Conservation (phyloP, 306 rosid species). For the Citrullus mucosospermus region DNA sequence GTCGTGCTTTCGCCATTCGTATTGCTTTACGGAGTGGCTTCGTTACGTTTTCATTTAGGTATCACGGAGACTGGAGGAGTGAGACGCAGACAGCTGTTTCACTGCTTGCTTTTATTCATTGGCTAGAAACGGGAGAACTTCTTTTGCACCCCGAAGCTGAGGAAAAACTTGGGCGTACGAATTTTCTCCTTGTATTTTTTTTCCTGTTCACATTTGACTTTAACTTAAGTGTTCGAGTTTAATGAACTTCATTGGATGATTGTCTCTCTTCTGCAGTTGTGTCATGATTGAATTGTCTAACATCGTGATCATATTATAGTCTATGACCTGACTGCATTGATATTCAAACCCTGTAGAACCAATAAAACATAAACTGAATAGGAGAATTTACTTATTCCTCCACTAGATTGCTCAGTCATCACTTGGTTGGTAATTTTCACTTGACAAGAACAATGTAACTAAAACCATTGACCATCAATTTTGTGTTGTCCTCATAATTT, state of each 20-base stretch:
- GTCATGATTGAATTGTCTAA: background rate
- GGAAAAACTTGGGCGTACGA: slow-evolving; percentile 76
- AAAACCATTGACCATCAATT: no score
- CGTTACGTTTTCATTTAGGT: slow-evolving; percentile 30
- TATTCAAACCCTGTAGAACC: background rate
- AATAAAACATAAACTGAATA: no score
- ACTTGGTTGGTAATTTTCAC: no score
- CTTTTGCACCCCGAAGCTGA: slow-evolving; percentile 64
- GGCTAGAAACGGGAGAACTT: slow-evolving; percentile 84
- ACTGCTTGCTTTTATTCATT: slow-evolving; percentile 66
- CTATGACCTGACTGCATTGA: background rate
- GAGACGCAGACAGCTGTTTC: slow-evolving; percentile 89
- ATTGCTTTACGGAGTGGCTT: background rate
- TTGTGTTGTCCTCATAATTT: no score
- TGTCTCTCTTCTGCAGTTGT: background rate
- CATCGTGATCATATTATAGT: background rate
- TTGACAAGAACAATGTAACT: no score
- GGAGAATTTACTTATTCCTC: no score
- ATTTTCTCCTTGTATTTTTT: background rate
- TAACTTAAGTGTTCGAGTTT: background rate
- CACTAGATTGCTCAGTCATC: no score
- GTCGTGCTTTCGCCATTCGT: background rate
- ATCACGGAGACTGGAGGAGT: slow-evolving; percentile 85
- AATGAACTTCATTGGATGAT: background rate
- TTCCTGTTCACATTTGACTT: no score